A percentile compares a stretch with the other conserved stretches of the same genome.
These are phyloP conservation scores for Colletotrichum sp. DNA, from an alignment of 2,329 filamentous ascomycete genomes.

Conservation along the genomic window DNA sequence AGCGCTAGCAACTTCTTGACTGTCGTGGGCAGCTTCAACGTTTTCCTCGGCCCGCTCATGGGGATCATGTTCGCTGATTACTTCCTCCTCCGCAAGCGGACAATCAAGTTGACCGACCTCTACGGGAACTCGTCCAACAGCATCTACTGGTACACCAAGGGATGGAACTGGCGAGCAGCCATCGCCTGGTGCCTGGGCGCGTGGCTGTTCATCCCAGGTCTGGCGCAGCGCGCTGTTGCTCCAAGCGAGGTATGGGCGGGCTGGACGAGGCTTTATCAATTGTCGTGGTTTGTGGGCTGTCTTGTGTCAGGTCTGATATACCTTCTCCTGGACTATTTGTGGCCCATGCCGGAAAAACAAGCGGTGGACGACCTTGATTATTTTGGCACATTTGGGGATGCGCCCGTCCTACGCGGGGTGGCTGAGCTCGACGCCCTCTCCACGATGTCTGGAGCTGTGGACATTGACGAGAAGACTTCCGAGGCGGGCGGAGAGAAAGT, in stretches of 20 bases:
- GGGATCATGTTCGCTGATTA: conserved; percentile 37
- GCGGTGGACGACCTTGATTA: conserved; percentile 24
- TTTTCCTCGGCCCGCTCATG: conserved; percentile 37
- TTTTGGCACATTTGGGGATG: conserved; percentile 24
- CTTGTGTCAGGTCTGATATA: conserved; percentile 21
- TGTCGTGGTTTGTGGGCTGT: conserved; percentile 26
- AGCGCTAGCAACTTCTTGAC: conserved; percentile 24
- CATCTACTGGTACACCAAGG: conserved; percentile 23
- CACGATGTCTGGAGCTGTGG: not conserved
- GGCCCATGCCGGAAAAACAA: conserved; percentile 19
- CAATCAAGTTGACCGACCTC: conserved; percentile 37
- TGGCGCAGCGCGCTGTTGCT: conserved; percentile 21
- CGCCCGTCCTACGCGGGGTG: not conserved
- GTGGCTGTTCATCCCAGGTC: conserved; percentile 22
- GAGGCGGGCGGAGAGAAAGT: not conserved
- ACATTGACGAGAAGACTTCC: not conserved
- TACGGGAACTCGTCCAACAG: conserved; percentile 22
- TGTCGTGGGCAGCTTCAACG: conserved; percentile 27
- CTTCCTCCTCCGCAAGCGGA: conserved; percentile 35
- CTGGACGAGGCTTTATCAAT: conserved; percentile 27
- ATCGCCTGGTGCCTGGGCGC: conserved; percentile 13
- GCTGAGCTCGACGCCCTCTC: not conserved
- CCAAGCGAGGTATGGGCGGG: conserved; percentile 19
- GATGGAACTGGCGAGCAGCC: conserved; percentile 19
- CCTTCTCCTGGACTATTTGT: conserved; percentile 22